phyloP scores from a whole-genome alignment of 2,329 filamentous ascomycete genomes.

The Chaetothyriales sp. region DNA sequence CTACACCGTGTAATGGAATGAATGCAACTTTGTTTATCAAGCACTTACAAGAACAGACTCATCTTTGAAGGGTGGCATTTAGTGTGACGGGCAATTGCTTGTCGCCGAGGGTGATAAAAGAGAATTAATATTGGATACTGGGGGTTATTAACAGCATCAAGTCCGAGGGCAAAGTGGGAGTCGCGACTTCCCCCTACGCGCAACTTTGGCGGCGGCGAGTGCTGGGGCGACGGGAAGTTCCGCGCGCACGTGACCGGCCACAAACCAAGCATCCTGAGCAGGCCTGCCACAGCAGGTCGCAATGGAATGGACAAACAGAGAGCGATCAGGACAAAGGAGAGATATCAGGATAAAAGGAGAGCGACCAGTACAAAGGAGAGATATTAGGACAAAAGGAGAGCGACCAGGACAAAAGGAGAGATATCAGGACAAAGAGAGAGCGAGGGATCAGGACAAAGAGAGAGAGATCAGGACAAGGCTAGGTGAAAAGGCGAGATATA shows the following conservation, averaged over 20 bases:
- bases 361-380: too few species aligned
- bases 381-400: too few species aligned
- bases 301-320: too few species aligned
- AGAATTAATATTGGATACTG: background rate
- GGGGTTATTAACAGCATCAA: background rate
- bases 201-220: background rate
- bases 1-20: background rate
- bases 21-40: background rate
- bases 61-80: constrained; percentile 40
- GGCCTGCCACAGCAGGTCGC: too few species aligned
- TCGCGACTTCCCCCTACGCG: background rate
- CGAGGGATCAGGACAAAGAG: too few species aligned
- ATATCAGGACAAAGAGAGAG: too few species aligned
- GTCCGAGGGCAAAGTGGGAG: background rate
- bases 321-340: too few species aligned
- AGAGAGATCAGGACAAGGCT: too few species aligned
- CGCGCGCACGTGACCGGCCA: background rate
- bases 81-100: background rate
- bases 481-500: background rate
- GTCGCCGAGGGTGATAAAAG: background rate
- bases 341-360: too few species aligned
- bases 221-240: background rate
- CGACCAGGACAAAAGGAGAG: too few species aligned
- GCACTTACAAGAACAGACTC: constrained; percentile 36
- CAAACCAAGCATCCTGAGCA: background rate